These are phyloP conservation scores for Populus nigra DNA, from an alignment of 345 rosid genomes.

Conservation along the genomic window DNA sequence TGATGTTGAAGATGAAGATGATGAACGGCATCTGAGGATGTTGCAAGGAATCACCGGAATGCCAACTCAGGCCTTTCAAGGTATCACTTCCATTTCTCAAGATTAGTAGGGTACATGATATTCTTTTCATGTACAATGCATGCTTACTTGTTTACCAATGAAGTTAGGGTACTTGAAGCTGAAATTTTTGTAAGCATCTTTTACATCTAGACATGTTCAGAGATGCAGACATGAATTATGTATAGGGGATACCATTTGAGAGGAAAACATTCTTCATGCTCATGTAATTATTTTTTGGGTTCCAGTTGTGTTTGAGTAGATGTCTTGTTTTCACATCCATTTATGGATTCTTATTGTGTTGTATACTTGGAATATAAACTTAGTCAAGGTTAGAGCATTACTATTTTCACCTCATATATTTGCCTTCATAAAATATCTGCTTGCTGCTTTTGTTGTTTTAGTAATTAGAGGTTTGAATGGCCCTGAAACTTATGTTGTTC, in stretches of 20 bases:
- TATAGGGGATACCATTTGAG: not conserved
- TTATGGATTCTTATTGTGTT: not conserved
- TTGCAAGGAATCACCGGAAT: slow-evolving; percentile 77
- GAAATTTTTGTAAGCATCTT: not conserved
- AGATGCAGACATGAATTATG: not conserved
- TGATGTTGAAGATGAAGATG: slow-evolving; percentile 40
- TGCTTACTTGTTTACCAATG: not conserved
- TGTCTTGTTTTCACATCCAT: not conserved
- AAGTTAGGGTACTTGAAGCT: not conserved
- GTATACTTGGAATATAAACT: not conserved
- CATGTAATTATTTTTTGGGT: not conserved
- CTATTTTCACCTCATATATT: not conserved
- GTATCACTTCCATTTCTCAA: slow-evolving; percentile 25
- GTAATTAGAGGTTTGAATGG: not conserved
- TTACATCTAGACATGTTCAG: not conserved
- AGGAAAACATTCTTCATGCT: not conserved
- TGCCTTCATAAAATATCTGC: not conserved
- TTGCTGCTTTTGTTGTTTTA: not conserved
- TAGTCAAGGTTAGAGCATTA: too few relatives aligned
- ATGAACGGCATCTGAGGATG: slow-evolving; percentile 69
- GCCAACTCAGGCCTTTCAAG: slow-evolving; percentile 73
- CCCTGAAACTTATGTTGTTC: not conserved
- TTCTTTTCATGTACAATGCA: not conserved
- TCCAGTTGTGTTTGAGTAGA: not conserved
- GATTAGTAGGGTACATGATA: not conserved